Base-by-base conservation (phyloP, 1,139 yeast species). In the Suhomyces yuchorum region DNA sequence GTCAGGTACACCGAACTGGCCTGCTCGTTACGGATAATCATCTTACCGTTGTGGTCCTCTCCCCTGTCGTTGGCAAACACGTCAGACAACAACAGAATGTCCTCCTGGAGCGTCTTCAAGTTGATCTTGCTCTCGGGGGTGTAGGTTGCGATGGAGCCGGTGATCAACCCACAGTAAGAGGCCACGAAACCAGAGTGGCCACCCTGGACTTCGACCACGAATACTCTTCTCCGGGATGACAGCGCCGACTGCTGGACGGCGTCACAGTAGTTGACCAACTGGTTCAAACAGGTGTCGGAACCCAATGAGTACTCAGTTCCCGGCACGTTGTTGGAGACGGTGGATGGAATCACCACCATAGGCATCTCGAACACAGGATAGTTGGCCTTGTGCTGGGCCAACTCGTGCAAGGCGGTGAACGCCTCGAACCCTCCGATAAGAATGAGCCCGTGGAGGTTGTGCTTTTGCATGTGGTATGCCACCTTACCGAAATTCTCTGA, bases 1-100 rank as follows among this genome's bases (percentile, higher is more conserved):
- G 98, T 89, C 28, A 92, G 77, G 65, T 89, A 85, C 26, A 92
- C 91, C 51, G 80, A 74, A 19, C 96, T 86, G 2, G 98, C 96
- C 61, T 84, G 80, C 61, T 88, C 96, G 59, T 91, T 90, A 66
- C 96, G 85, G 51, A 93, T 78, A 49, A 93, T 73, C 57, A 93
- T 75, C 67, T 93, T 87, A 56, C 99, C 99, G 43, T 83, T 75
- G 62, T 84, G 80, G 57, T 81, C 77, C 65, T 81, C 78, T 47
- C 88, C 89, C 40, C 74, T 66, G 53, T 83, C 87, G 50, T 75
- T 70, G 34, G 76, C 73, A 66, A 82, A 85, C 46, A 82, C 75
- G 51, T 76, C 81, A 54, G 76, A 75, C 56, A 85, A 68, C 19
- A 84, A 70, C 40, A 70, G 71, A 55, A 85, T 80, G 61, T 85